Evolutionary conservation across 345 rosid genomes (phyloP), one percentile per base, ranked within the genome.

Genomic region (Salix brachista): DNA sequence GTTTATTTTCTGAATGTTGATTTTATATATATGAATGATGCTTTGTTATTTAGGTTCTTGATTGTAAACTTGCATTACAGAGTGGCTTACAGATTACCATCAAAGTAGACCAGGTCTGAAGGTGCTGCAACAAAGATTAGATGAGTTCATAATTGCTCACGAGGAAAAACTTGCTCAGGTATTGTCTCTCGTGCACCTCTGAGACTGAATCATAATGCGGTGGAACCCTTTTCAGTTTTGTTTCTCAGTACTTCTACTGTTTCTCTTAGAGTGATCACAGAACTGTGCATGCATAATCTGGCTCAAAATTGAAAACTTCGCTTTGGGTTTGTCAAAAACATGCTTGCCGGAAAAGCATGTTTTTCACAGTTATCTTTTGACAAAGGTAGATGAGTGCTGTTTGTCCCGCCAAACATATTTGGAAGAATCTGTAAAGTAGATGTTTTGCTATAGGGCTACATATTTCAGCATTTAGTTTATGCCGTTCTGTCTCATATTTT

Each of bases 131-230:
- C 86, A 89, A 83, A 87, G 90, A 79, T 87, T 92, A 23, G 98
- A 96, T 83, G 97, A 93, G 30, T 96, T 93, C 77, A 88, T 94
- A 70, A 80, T 71, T 74, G 81, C 82, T 42, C 93, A 96, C 5
- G 99, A 96, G 75, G 90, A 85, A 74, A 88, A 81, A 81, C 88
- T 90, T 75, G 98, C 92, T 32, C 84, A 91, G 95, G 98, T 96
- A 85, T 41, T 21, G 71, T 28, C 62, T 69, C 54, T 7, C 21
- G 14, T 67, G 4, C 23, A 58, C 54, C 65, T 28, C 69, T 67
- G 18, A 21, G 11, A 32, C 30, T 14, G 50, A 70, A 71, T 78
- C 36, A 67, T 70, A 7, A 42, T 61, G 48, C 7, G 8, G 26
- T 26, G 21, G 28, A 23, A 8, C 42, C 34, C 46, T 41, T n/a